These are phyloP conservation scores for Boletus pseudo-olivaceus DNA, from an alignment of 768 basidiomycete species.

Conservation along the genomic window DNA sequence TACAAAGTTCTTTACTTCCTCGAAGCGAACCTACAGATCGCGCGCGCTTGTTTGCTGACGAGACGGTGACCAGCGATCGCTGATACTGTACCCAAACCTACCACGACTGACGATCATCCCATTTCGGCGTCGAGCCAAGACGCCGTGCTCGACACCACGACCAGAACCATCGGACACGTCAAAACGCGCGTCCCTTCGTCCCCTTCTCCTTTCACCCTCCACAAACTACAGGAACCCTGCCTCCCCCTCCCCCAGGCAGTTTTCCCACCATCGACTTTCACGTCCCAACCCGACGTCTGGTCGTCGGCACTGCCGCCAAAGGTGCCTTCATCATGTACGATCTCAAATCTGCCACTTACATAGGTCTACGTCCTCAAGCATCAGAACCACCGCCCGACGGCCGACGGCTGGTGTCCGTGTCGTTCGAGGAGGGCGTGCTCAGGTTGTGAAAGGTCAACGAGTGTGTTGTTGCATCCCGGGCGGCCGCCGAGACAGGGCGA, in stretches of 20 bases:
- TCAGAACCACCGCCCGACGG: slow-evolving; percentile 91
- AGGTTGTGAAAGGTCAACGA: slow-evolving; percentile 93
- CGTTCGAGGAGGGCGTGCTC: slow-evolving; percentile 76
- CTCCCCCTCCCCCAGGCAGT: too few relatives aligned
- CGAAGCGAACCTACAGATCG: too few relatives aligned
- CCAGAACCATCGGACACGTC: slow-evolving; percentile 93
- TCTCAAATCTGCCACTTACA: slow-evolving; percentile 90
- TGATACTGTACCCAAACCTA: too few relatives aligned
- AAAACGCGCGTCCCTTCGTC: slow-evolving; percentile 58
- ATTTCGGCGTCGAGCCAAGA: too few relatives aligned
- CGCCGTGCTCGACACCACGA: slow-evolving; percentile 81
- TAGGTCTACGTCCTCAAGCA: slow-evolving; percentile 93
- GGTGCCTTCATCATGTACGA: slow-evolving; percentile 96
- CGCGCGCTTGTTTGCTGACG: too few relatives aligned
- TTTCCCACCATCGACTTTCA: slow-evolving; percentile 92
- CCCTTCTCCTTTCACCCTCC: too few relatives aligned
- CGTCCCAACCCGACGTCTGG: slow-evolving; percentile 78
- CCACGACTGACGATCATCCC: too few relatives aligned
- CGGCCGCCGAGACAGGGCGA: slow-evolving; percentile 61
- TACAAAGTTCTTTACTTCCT: too few relatives aligned
- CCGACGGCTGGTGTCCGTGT: slow-evolving; percentile 77
- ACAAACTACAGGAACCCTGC: too few relatives aligned
- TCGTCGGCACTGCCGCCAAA: slow-evolving; percentile 91
- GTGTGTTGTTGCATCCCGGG: slow-evolving; percentile 80
- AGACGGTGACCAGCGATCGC: too few relatives aligned